These are phyloP conservation scores for Cornus controversa DNA, from an alignment of 148 eudicot genomes.

Conservation along the genomic window DNA sequence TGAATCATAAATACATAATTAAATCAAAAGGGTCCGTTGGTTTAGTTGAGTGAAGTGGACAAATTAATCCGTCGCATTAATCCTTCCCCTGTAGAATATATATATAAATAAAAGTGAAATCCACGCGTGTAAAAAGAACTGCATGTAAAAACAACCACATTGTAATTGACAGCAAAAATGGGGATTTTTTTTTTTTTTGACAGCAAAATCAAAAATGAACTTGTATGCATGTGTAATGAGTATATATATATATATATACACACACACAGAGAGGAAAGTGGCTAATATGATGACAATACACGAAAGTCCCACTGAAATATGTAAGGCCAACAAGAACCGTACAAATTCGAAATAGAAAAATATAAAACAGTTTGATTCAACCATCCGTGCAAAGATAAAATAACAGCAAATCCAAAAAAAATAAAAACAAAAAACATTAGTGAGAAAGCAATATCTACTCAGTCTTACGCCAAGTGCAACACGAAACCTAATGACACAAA, in stretches of 20 bases:
- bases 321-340: slow-evolving; percentile 9
- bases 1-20: background rate
- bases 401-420: background rate
- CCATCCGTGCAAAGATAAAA: slow-evolving; percentile 25
- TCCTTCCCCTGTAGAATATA: background rate
- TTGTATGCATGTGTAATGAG: too few species aligned
- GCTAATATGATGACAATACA: too few species aligned
- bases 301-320: background rate
- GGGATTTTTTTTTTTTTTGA: too few species aligned
- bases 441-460: background rate
- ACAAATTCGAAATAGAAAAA: background rate
- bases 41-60: background rate
- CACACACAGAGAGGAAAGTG: too few species aligned
- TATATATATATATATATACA: background rate
- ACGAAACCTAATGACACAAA: background rate
- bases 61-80: background rate
- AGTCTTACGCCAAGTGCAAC: background rate
- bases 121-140: too few species aligned
- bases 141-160: too few species aligned
- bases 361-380: background rate
- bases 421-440: background rate
- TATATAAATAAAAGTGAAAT: too few species aligned
- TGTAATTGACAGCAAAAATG: too few species aligned
- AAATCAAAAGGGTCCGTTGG: background rate
- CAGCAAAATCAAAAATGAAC: too few species aligned